Percentiles rank a stretch among this genome's conserved stretches.
These are phyloP conservation scores for Fusarium siculi DNA, from an alignment of 2,329 filamentous ascomycete species.

Conservation along the genomic window DNA sequence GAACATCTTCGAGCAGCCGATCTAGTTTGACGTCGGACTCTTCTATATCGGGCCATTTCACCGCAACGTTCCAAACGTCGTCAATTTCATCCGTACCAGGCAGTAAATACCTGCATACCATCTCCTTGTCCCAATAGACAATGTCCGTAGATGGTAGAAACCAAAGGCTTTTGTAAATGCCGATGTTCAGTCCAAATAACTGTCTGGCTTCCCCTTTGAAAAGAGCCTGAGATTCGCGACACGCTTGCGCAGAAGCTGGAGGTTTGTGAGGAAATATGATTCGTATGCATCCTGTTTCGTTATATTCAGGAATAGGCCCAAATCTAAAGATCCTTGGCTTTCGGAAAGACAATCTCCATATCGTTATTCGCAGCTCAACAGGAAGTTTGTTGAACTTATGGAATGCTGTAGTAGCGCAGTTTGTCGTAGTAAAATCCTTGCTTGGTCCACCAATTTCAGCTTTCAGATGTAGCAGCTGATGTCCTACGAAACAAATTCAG, in stretches of 20 bases:
- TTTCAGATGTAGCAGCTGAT: neutral
- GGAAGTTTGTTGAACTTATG: neutral
- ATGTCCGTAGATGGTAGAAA: neutral
- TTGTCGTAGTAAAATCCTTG: neutral
- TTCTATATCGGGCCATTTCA: neutral
- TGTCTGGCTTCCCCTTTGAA: neutral
- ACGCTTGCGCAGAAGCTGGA: neutral
- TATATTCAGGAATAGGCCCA: neutral
- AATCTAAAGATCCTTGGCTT: neutral
- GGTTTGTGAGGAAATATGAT: neutral
- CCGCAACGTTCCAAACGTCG: neutral
- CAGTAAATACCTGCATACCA: neutral
- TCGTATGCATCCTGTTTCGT: neutral
- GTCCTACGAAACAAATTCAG: neutral
- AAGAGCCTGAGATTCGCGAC: neutral
- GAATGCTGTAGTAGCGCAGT: neutral
- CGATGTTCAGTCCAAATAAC: neutral
- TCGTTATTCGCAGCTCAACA: neutral
- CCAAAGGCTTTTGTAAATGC: neutral
- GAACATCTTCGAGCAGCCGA: neutral
- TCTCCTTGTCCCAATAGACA: neutral
- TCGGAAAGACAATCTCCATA: neutral
- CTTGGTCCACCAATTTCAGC: neutral
- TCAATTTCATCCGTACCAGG: neutral
- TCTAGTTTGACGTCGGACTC: neutral